phyloP scores from a whole-genome alignment of 176 grass and related monocot species.

The Eremochloa ophiuroides region DNA sequence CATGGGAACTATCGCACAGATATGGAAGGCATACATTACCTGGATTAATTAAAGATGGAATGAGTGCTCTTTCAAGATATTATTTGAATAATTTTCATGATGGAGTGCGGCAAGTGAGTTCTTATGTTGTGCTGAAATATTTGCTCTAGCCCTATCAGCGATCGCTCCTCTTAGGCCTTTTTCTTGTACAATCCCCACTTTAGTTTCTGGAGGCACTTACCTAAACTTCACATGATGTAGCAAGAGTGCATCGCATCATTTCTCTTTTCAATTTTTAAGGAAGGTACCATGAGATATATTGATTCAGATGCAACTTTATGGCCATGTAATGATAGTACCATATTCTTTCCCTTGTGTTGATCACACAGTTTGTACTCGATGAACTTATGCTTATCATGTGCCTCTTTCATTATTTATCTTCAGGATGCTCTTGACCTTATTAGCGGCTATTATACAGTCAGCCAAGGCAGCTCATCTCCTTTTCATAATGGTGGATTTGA shows the following conservation, averaged over 20 bases:
- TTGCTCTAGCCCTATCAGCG: conserved; percentile 1
- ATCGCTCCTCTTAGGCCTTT: not conserved
- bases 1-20: conserved; percentile 40
- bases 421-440: conserved; percentile 97
- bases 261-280: conserved; percentile 1
- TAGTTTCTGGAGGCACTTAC: not conserved
- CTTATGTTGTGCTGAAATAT: not conserved
- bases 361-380: not conserved
- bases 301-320: not conserved
- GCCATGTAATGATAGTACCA: not conserved
- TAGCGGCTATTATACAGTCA: conserved; percentile 70
- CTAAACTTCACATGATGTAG: conserved; percentile 1
- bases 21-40: conserved; percentile 92
- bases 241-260: not conserved
- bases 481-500: conserved; percentile 76
- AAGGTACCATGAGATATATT: not conserved
- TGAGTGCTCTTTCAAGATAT: conserved; percentile 92
- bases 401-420: conserved; percentile 32
- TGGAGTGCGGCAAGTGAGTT: conserved; percentile 76
- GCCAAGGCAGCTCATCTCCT: conserved; percentile 53
- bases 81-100: conserved; percentile 99
- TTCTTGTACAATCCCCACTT: conserved; percentile 2
- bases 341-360: not conserved
- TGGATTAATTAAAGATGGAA: conserved; percentile 92
- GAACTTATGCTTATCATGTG: not conserved